Evolutionary conservation across 306 rosid genomes (phyloP), one percentile per base, ranked within the genome.

Genomic region (Adenanthera pavonina): DNA sequence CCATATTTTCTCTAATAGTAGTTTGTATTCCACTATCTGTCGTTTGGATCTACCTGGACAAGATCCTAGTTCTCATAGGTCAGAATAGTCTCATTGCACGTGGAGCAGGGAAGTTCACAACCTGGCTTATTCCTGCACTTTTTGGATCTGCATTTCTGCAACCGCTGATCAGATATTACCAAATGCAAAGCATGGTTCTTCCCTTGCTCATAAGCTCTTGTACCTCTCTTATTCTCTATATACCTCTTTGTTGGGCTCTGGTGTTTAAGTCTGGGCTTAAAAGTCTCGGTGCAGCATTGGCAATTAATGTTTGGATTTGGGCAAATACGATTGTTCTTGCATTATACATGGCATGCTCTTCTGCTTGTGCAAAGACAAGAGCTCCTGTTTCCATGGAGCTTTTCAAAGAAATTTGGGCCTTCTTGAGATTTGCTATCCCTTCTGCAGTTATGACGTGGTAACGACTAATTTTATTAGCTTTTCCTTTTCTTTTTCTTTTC

Each of bases 51-150:
- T 62, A 64, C 87, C 86, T 90, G 81, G 96, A 75, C 69, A 85
- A 75, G 3, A 49, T 94, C 69, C 91, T 94, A 17, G 19, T 85
- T 34, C 80, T 84, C 16, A 35, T 89, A 38, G 98, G 96, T 6
- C 98, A 92, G 81, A 96, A 94, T 83, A 91, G 96, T 87, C 60
- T 80, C 38, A 91, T 94, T 72, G 85, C 97, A n/a, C n/a, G n/a
- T n/a, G n/a, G n/a, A n/a, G n/a, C n/a, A n/a, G n/a, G n/a, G n/a
- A n/a, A n/a, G n/a, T 88, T 89, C 86, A 46, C 72, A 19, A 61
- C 79, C 6, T 91, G 91, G 87, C 96, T 94, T 70, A n/a, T 92
- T 64, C 98, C 96, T 36, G 87, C 91, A 65, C 91, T 92, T 73
- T 83, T 91, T 62, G 98, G 92, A 20, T 78, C 78, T 78, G 97